Percentiles rank a stretch among this genome's conserved stretches.
Evolutionary conservation across 2,329 filamentous ascomycete genomes (phyloP).

Genomic region (Elsinoe necatrix): DNA sequence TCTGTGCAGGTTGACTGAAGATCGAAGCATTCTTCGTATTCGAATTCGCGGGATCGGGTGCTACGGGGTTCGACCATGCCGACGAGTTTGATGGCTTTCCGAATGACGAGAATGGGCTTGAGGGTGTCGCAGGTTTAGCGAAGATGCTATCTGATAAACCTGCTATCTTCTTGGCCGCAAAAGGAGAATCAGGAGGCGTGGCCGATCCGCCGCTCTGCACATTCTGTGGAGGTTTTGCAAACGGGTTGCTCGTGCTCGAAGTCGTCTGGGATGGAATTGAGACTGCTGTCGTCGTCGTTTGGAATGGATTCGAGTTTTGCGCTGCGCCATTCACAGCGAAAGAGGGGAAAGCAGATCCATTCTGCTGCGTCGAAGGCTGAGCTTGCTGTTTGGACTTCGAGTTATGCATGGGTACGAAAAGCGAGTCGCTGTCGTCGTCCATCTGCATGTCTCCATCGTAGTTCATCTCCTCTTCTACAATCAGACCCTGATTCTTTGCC

Average conservation of each 20-base stretch:
- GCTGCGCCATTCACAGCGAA: not conserved
- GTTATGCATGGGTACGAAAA: conserved; percentile 34
- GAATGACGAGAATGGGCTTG: conserved; percentile 17
- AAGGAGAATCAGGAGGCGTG: not conserved
- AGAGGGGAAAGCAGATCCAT: not conserved
- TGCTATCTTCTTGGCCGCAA: not conserved
- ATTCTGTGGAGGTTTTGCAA: conserved; percentile 15
- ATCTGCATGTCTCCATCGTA: conserved; percentile 24
- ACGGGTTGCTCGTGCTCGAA: conserved; percentile 7
- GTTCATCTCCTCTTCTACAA: conserved; percentile 36
- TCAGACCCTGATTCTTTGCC: conserved; percentile 42
- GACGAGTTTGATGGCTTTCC: conserved; percentile 16
- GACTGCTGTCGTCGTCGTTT: not conserved
- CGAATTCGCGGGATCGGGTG: not conserved
- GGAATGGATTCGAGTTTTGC: conserved; percentile 1
- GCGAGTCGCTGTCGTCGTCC: conserved; percentile 30
- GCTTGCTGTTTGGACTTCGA: not conserved
- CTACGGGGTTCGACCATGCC: conserved; percentile 1
- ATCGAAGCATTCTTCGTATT: conserved; percentile 4
- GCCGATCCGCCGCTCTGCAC: not conserved
- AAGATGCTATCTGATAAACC: not conserved
- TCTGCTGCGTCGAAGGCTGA: not conserved
- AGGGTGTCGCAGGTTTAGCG: not conserved
- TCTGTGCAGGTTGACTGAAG: not conserved
- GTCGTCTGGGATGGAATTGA: conserved; percentile 10